Conservation (phyloP, 1,284 basidiomycete species). For the Ustilago shanxiensis region DNA sequence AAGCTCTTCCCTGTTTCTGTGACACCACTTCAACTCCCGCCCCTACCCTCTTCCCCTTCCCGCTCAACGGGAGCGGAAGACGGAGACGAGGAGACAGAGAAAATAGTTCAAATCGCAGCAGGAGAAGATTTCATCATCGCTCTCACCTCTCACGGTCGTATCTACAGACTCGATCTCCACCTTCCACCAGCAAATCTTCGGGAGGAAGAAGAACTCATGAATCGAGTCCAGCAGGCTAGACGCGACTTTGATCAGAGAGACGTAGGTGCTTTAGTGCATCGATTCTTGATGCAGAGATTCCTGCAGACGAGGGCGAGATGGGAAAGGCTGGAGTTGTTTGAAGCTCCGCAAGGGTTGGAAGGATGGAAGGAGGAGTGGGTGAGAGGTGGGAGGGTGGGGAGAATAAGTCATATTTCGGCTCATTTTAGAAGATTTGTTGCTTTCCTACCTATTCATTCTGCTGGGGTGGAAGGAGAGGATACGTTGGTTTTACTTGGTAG, state of each 20-base stretch:
- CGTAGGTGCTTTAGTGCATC: neutral
- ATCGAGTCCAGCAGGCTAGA: neutral
- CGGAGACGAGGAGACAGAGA: neutral
- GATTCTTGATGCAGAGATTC: neutral
- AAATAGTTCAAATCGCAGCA: constrained; percentile 44
- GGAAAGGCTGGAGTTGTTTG: constrained; percentile 19
- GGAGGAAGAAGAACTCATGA: constrained; percentile 5
- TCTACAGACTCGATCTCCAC: constrained; percentile 46
- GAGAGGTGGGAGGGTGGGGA: constrained; percentile 8
- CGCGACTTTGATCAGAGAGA: neutral
- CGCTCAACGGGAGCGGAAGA: neutral
- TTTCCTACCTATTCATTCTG: constrained; percentile 78
- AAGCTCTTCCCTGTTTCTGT: constrained; percentile 23
- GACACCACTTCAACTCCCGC: constrained; percentile 12
- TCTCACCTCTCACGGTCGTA: constrained; percentile 38
- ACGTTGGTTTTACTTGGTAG: constrained; percentile 58
- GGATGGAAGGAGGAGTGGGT: constrained; percentile 29
- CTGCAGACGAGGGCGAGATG: constrained; percentile 10
- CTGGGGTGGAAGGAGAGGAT: constrained; percentile 25
- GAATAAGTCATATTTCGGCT: constrained; percentile 80
- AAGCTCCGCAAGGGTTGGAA: constrained; percentile 4
- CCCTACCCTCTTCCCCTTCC: neutral
- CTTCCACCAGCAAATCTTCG: neutral
- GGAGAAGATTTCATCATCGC: constrained; percentile 55
- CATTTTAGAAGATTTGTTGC: constrained; percentile 83